Evolutionary conservation across 2,329 filamentous ascomycete genomes (phyloP).

Genomic region (Grosmannia clavigera): DNA sequence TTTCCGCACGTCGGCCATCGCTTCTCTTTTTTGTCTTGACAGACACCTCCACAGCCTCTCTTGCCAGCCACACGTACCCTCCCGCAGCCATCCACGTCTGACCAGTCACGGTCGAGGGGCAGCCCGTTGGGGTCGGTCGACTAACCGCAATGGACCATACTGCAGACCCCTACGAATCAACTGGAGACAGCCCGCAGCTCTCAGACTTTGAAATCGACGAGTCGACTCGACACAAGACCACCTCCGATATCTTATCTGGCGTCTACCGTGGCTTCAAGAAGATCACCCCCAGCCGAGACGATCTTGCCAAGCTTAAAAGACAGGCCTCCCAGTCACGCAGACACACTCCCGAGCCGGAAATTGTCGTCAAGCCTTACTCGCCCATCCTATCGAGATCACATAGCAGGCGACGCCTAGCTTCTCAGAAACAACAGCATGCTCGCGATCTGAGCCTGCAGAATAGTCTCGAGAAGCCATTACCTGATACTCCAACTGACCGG

Average conservation of each 20-base stretch:
- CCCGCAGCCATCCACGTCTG: background rate
- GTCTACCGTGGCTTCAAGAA: constrained; percentile 40
- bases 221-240: constrained; percentile 25
- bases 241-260: constrained; percentile 36
- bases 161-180: constrained; percentile 17
- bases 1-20: background rate
- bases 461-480: constrained; percentile 46
- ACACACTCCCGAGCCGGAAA: background rate
- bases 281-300: constrained; percentile 30
- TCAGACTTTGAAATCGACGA: constrained; percentile 32
- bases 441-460: constrained; percentile 41
- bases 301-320: constrained; percentile 29
- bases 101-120: background rate
- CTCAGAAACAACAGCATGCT: constrained; percentile 30
- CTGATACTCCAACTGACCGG: constrained; percentile 28
- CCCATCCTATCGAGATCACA: constrained; percentile 18
- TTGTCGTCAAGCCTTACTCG: constrained; percentile 22
- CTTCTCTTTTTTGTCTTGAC: background rate
- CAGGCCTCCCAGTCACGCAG: constrained; percentile 26
- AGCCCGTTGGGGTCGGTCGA: constrained; percentile 4
- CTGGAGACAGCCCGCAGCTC: constrained; percentile 24
- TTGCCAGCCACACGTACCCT: background rate
- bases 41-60: background rate
- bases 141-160: constrained; percentile 22
- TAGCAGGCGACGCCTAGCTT: constrained; percentile 9